Percentiles rank a stretch among this genome's conserved stretches.
Evolutionary conservation across 2,329 filamentous ascomycete genomes (phyloP).

Genomic region (Fusarium beomiforme): DNA sequence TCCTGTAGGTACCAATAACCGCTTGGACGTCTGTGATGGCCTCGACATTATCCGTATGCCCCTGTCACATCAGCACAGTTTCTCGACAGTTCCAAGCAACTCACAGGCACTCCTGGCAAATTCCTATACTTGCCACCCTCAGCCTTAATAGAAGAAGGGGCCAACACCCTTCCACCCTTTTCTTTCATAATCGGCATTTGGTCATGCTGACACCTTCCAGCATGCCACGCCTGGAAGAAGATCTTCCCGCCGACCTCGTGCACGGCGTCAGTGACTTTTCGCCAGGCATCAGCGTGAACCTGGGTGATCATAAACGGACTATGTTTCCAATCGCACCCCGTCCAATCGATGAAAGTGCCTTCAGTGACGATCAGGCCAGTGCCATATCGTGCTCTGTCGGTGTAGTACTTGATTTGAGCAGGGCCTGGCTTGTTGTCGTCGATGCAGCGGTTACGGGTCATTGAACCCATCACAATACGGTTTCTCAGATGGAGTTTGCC

Average conservation of each 20-base stretch:
- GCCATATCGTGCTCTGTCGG: not conserved
- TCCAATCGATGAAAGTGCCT: constrained; percentile 7
- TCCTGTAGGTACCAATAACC: not conserved
- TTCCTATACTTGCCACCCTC: constrained; percentile 2
- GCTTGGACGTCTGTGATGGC: not conserved
- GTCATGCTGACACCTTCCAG: constrained; percentile 13
- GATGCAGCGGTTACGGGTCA: constrained; percentile 17
- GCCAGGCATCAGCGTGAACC: not conserved
- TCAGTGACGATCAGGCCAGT: not conserved
- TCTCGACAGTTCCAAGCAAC: not conserved
- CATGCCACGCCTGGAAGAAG: constrained; percentile 19
- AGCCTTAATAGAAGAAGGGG: constrained; percentile 2
- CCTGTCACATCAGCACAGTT: not conserved
- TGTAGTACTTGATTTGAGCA: constrained; percentile 4
- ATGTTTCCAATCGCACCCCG: constrained; percentile 6
- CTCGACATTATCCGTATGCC: not conserved
- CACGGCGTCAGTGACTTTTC: not conserved
- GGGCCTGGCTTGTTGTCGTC: constrained; percentile 6
- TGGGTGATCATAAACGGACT: not conserved
- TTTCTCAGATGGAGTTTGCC: not conserved
- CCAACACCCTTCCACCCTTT: not conserved
- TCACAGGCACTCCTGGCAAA: not conserved
- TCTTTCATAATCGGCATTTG: not conserved
- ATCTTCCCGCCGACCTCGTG: not conserved
- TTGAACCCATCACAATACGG: constrained; percentile 21